A percentile compares a stretch with the other conserved stretches of the same genome.
Conservation (phyloP, 2,329 filamentous ascomycete species). For the Colletotrichum godetiae region DNA sequence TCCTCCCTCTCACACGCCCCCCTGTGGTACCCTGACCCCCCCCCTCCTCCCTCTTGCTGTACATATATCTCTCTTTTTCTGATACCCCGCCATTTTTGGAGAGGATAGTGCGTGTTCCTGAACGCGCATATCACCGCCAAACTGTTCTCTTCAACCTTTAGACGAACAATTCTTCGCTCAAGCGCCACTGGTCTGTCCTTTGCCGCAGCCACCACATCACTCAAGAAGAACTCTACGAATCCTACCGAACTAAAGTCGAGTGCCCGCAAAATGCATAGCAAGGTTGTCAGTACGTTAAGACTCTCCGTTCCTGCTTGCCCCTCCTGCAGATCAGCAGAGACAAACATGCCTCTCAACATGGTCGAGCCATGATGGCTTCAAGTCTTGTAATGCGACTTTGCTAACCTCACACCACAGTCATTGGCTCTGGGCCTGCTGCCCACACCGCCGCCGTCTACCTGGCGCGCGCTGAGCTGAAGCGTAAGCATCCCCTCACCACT, state of each 20-base stretch:
- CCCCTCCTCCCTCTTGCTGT: not conserved
- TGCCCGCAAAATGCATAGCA: slow-evolving; percentile 84
- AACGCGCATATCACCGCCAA: slow-evolving; percentile 69
- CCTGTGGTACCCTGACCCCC: not conserved
- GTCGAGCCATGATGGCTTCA: slow-evolving; percentile 20
- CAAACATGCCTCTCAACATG: not conserved
- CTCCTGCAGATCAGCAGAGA: not conserved
- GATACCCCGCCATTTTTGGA: slow-evolving; percentile 33
- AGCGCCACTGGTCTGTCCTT: slow-evolving; percentile 79
- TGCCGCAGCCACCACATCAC: slow-evolving; percentile 73
- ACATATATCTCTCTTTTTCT: slow-evolving; percentile 31
- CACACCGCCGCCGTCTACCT: slow-evolving; percentile 98
- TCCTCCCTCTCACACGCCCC: slow-evolving; percentile 4
- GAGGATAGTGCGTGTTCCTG: slow-evolving; percentile 35
- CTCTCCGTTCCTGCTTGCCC: slow-evolving; percentile 36
- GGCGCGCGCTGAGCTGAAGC: slow-evolving; percentile 92
- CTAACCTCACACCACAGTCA: slow-evolving; percentile 58
- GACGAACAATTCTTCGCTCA: slow-evolving; percentile 77
- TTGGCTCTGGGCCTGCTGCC: slow-evolving; percentile 95
- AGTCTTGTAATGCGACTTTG: not conserved
- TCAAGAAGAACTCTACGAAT: slow-evolving; percentile 62
- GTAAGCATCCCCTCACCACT: slow-evolving; percentile 53
- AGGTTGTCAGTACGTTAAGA: slow-evolving; percentile 81
- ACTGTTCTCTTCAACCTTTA: slow-evolving; percentile 89
- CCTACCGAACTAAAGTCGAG: slow-evolving; percentile 51